phyloP scores from a whole-genome alignment of 768 basidiomycete species.

The Lepiota brunneoincarnata region DNA sequence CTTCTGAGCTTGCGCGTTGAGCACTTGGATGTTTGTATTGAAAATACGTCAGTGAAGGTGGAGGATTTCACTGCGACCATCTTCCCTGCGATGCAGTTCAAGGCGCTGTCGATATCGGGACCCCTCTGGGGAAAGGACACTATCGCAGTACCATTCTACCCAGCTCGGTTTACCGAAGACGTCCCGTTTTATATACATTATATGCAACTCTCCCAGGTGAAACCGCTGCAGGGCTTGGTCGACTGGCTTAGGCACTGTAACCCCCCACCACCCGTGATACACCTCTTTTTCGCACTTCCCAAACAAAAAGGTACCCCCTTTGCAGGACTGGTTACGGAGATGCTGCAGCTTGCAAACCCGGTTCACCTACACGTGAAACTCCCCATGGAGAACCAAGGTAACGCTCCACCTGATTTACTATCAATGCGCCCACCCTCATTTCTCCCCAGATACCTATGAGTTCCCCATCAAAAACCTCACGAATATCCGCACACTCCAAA shows the following conservation, averaged over 20 bases:
- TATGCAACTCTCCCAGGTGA: background rate
- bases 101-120: background rate
- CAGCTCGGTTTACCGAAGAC: background rate
- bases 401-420: background rate
- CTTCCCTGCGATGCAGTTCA: background rate
- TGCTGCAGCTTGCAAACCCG: conserved; percentile 1
- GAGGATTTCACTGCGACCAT: background rate
- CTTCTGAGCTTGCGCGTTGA: background rate
- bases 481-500: background rate
- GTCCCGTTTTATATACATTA: background rate
- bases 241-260: background rate
- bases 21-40: background rate
- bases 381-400: background rate
- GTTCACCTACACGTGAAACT: conserved; percentile 5
- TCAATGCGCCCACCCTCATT: background rate
- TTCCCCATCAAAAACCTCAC: background rate
- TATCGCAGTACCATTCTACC: background rate
- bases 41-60: background rate
- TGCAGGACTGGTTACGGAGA: background rate
- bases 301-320: background rate
- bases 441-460: background rate
- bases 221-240: background rate
- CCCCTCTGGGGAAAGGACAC: background rate
- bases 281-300: background rate
- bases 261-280: background rate